Evolutionary conservation across 768 basidiomycete genomes (phyloP).

Genomic region (Thelephora ganbajun): DNA sequence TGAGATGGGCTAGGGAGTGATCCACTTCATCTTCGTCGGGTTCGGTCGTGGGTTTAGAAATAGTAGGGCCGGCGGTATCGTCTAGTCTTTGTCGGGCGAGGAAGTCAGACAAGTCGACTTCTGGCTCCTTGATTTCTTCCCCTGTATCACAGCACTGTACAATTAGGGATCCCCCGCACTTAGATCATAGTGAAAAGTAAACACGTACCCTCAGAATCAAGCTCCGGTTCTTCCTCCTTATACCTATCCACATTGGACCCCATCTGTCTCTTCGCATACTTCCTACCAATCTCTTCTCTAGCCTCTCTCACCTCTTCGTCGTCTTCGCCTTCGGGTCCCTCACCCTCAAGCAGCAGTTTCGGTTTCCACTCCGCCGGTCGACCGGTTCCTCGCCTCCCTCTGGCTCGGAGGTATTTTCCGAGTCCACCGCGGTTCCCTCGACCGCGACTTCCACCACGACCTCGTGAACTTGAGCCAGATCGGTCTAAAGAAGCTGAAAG

Average conservation of each 20-base stretch:
- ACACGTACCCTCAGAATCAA: conserved; percentile 59
- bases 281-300: conserved; percentile 16
- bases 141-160: conserved; percentile 22
- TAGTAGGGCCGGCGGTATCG: conserved; percentile 6
- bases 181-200: neutral
- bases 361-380: conserved; percentile 54
- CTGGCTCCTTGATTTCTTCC: conserved; percentile 53
- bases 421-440: conserved; percentile 50
- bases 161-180: neutral
- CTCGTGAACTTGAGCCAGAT: neutral
- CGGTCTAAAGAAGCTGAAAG: neutral
- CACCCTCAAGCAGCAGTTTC: conserved; percentile 48
- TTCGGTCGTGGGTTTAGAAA: conserved; percentile 10
- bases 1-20: conserved; percentile 38
- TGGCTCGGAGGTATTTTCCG: conserved; percentile 62
- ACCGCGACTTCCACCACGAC: conserved; percentile 30
- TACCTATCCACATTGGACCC: conserved; percentile 67
- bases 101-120: conserved; percentile 57
- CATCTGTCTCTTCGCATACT: conserved; percentile 44
- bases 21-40: conserved; percentile 47
- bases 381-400: conserved; percentile 44
- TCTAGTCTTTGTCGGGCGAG: conserved; percentile 46
- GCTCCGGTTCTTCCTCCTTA: conserved; percentile 50
- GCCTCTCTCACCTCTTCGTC: conserved; percentile 37
- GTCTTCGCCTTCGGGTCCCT: conserved; percentile 24